These are phyloP conservation scores for Thyridium curvatum DNA, from an alignment of 2,329 filamentous ascomycete species.

Conservation along the genomic window DNA sequence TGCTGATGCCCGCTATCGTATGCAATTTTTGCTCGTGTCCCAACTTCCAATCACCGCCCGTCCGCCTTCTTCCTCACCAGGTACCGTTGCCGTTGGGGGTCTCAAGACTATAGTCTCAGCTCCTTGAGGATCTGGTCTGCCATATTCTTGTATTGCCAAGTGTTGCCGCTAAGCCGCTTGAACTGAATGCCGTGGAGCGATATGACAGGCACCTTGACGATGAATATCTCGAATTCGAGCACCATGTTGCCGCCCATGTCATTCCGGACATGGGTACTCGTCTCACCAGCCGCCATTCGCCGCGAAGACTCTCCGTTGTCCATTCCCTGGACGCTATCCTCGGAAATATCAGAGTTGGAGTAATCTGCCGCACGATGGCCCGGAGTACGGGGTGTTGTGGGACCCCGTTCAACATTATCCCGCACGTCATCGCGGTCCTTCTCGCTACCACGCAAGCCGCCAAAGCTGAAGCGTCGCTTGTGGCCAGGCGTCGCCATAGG, in stretches of 20 bases:
- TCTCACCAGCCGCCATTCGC: conserved; percentile 63
- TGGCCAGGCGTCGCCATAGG: conserved; percentile 53
- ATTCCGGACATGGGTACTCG: conserved; percentile 83
- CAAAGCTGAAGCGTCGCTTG: conserved; percentile 77
- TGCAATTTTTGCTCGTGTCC: no score
- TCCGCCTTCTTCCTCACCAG: not conserved
- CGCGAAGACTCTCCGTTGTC: conserved; percentile 37
- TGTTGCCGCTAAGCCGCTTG: conserved; percentile 91
- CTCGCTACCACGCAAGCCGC: conserved; percentile 56
- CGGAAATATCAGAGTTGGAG: conserved; percentile 80
- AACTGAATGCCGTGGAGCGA: conserved; percentile 95
- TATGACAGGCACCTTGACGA: conserved; percentile 93
- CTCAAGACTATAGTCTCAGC: conserved; percentile 67
- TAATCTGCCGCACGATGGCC: conserved; percentile 51
- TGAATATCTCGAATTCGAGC: conserved; percentile 89
- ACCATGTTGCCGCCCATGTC: conserved; percentile 81
- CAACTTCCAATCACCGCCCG: no score
- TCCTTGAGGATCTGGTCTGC: conserved; percentile 90
- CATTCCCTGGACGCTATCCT: conserved; percentile 63
- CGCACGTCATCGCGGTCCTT: conserved; percentile 57
- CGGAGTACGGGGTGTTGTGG: conserved; percentile 40
- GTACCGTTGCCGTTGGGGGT: no score
- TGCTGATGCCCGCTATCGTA: no score
- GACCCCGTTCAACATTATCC: conserved; percentile 45
- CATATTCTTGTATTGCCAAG: conserved; percentile 99